phyloP scores from a whole-genome alignment of 192 early-diverging fungal genomes.

The Ambispora gerdemannii region DNA sequence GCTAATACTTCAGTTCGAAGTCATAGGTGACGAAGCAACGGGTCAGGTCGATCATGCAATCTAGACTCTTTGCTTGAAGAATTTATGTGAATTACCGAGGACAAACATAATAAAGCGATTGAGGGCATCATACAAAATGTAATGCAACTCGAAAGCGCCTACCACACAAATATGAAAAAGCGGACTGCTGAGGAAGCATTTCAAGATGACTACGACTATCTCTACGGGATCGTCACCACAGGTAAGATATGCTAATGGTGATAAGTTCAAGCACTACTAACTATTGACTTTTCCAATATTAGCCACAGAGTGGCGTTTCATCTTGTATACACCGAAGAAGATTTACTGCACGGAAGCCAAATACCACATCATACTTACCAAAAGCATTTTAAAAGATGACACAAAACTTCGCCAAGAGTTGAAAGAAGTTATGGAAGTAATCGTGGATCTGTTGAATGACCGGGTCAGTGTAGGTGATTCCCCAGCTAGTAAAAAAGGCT shows the following conservation, averaged over 20 bases:
- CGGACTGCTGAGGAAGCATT: neutral
- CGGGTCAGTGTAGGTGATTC: too few relatives aligned
- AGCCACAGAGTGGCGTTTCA: constrained; percentile 14
- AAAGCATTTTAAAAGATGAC: neutral
- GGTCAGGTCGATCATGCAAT: too few relatives aligned
- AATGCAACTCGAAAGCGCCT: constrained; percentile 2
- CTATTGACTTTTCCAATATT: neutral
- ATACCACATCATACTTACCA: neutral
- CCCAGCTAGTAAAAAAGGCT: too few relatives aligned
- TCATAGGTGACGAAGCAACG: too few relatives aligned
- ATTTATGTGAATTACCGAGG: neutral
- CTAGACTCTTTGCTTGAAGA: too few relatives aligned
- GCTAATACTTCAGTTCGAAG: too few relatives aligned
- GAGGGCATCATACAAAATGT: constrained; percentile 8
- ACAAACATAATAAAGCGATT: neutral
- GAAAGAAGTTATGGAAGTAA: constrained; percentile 2
- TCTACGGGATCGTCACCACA: constrained; percentile 9
- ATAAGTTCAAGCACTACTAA: neutral
- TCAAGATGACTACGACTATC: constrained; percentile 2
- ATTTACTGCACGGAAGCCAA: neutral
- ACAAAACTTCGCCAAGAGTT: neutral
- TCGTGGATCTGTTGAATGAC: constrained; percentile 21
- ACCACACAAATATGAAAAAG: constrained; percentile 17
- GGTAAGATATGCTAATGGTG: neutral
- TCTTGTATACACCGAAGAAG: neutral